Evolutionary conservation across 2,329 filamentous ascomycete genomes (phyloP).

Genomic region (Xenoacremonium recifei): DNA sequence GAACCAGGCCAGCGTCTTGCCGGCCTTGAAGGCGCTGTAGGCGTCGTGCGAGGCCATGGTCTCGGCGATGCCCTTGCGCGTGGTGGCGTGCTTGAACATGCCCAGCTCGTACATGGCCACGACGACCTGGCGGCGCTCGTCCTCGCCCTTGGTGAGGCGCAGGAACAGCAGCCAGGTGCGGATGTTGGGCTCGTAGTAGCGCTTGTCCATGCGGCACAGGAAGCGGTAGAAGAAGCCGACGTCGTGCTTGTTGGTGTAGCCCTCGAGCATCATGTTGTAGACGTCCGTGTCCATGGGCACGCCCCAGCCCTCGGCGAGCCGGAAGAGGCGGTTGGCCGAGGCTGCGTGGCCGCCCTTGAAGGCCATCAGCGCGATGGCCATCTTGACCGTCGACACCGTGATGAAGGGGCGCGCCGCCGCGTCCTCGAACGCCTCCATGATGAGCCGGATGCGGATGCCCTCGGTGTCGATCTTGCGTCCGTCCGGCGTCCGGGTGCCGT

Average conservation of each 20-base stretch:
- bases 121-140: slow-evolving; percentile 47
- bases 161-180: slow-evolving; percentile 50
- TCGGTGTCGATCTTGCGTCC: slow-evolving; percentile 35
- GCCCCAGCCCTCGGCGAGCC: slow-evolving; percentile 33
- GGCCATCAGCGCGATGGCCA: slow-evolving; percentile 43
- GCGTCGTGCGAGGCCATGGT: slow-evolving; percentile 44
- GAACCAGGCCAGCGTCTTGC: slow-evolving; percentile 36
- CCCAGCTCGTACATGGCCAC: slow-evolving; percentile 45
- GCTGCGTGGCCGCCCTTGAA: slow-evolving; percentile 34
- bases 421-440: slow-evolving; percentile 40
- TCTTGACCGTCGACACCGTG: slow-evolving; percentile 40
- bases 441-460: slow-evolving; percentile 35
- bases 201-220: slow-evolving; percentile 40
- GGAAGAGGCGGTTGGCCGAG: slow-evolving; percentile 35
- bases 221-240: slow-evolving; percentile 39
- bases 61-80: slow-evolving; percentile 37
- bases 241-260: slow-evolving; percentile 39
- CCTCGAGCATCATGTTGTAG: slow-evolving; percentile 47
- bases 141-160: slow-evolving; percentile 57
- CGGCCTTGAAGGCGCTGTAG: slow-evolving; percentile 38
- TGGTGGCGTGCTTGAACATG: slow-evolving; percentile 37
- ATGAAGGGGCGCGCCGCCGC: slow-evolving; percentile 31
- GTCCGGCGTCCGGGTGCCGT: slow-evolving; percentile 27
- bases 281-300: slow-evolving; percentile 44
- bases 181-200: slow-evolving; percentile 39